Evolutionary conservation across 495 filamentous ascomycete species (phyloP).

Genomic region (Xylaria nigripes): DNA sequence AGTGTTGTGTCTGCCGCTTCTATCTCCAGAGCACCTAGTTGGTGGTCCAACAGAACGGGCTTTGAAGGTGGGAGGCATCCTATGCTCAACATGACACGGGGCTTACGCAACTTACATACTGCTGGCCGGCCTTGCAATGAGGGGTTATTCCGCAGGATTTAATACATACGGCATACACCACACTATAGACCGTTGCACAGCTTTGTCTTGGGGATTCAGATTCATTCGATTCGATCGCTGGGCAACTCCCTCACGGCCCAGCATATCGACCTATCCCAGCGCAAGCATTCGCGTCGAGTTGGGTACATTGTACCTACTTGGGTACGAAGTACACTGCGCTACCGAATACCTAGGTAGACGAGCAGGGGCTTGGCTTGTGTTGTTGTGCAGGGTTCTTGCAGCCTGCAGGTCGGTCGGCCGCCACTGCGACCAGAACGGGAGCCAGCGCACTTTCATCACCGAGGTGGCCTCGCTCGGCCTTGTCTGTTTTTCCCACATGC

Average conservation of each 20-base stretch:
- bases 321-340: background rate
- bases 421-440: constrained; percentile 6
- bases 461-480: background rate
- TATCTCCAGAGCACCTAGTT: no score
- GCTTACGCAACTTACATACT: background rate
- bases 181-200: constrained; percentile 3
- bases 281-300: no score
- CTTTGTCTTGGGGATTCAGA: constrained; percentile 7
- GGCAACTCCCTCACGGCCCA: background rate
- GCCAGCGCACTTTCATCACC: constrained; percentile 9
- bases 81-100: background rate
- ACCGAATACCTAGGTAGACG: background rate
- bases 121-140: constrained; percentile 10
- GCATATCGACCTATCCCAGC: background rate
- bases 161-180: background rate
- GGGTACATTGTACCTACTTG: no score
- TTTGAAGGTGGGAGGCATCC: background rate
- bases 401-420: constrained; percentile 3
- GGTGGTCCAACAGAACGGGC: no score
- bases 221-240: constrained; percentile 7
- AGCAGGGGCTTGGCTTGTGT: background rate
- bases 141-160: constrained; percentile 6
- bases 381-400: constrained; percentile 3
- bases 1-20: background rate
- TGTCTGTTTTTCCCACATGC: constrained; percentile 3